phyloP scores from a whole-genome alignment of 129 eudicot genomes.

The Helianthus tuberosus region DNA sequence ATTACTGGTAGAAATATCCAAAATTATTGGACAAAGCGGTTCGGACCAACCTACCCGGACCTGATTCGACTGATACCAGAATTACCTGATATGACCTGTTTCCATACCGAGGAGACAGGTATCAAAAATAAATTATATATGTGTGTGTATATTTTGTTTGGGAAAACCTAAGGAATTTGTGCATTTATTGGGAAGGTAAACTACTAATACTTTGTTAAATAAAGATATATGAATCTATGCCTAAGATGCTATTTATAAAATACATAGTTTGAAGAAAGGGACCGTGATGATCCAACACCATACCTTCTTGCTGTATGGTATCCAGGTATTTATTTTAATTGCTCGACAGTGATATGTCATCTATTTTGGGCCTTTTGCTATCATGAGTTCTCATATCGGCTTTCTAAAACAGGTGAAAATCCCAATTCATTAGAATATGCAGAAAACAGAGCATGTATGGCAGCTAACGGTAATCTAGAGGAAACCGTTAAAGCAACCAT shows the following conservation, averaged over 20 bases:
- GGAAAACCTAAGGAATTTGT: no score
- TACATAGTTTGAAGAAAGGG: slow-evolving; percentile 47
- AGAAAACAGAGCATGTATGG: slow-evolving; percentile 9
- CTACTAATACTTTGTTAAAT: neutral
- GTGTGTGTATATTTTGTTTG: no score
- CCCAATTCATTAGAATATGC: slow-evolving; percentile 23
- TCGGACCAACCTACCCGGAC: neutral
- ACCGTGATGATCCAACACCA: slow-evolving; percentile 50
- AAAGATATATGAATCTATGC: slow-evolving; percentile 1
- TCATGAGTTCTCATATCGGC: neutral
- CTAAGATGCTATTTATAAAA: slow-evolving; percentile 22
- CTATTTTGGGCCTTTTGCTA: neutral
- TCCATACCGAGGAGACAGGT: no score
- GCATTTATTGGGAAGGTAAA: neutral
- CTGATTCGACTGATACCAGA: no score
- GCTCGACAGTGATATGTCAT: neutral
- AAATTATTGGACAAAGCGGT: neutral
- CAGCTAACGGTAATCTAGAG: slow-evolving; percentile 27
- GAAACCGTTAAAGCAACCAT: slow-evolving; percentile 58
- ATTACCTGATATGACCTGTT: no score
- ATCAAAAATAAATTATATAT: no score
- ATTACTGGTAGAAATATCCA: neutral
- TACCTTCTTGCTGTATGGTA: slow-evolving; percentile 65
- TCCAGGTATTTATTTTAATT: slow-evolving; percentile 44
- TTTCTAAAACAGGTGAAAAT: slow-evolving; percentile 11